Percentiles rank a stretch among this genome's conserved stretches.
Conservation (phyloP, 768 basidiomycete species). For the Boletus subcaerulescens region DNA sequence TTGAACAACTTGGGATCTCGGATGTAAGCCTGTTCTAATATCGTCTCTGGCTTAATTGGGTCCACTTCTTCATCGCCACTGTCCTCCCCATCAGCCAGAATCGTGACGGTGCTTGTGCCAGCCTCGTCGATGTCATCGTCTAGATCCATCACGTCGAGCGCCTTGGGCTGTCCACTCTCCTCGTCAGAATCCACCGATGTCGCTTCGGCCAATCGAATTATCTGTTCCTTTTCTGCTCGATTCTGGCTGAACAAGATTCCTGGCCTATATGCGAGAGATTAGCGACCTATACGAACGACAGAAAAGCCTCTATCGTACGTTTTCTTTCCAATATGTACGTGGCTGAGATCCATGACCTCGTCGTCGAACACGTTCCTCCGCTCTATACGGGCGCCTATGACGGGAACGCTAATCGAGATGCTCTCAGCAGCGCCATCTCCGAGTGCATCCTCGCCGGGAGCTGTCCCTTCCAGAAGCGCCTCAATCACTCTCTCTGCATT, state of each 20-base stretch:
- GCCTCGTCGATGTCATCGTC: conserved; percentile 57
- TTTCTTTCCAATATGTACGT: conserved; percentile 65
- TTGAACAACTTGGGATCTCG: conserved; percentile 73
- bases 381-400: conserved; percentile 26
- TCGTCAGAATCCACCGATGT: conserved; percentile 64
- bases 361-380: conserved; percentile 76
- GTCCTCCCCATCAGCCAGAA: conserved; percentile 58
- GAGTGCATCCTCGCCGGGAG: conserved; percentile 40
- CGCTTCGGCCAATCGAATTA: conserved; percentile 71
- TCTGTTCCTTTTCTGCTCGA: conserved; percentile 67
- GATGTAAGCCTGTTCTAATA: conserved; percentile 77
- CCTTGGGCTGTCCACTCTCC: conserved; percentile 33
- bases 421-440: conserved; percentile 5
- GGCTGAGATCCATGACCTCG: conserved; percentile 61
- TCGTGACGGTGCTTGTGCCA: conserved; percentile 39
- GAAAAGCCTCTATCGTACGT: conserved; percentile 36
- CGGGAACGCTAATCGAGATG: conserved; percentile 2
- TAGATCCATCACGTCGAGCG: conserved; percentile 35
- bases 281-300: conserved; percentile 1
- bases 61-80: conserved; percentile 37
- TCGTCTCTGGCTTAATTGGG: conserved; percentile 48
- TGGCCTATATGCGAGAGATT: conserved; percentile 34
- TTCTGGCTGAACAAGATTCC: conserved; percentile 50
- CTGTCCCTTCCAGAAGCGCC: conserved; percentile 73
- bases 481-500: conserved; percentile 62